A percentile compares a stretch with the other conserved stretches of the same genome.
phyloP scores from a whole-genome alignment of 139 green algal species.

The Haematococcus sp. region DNA sequence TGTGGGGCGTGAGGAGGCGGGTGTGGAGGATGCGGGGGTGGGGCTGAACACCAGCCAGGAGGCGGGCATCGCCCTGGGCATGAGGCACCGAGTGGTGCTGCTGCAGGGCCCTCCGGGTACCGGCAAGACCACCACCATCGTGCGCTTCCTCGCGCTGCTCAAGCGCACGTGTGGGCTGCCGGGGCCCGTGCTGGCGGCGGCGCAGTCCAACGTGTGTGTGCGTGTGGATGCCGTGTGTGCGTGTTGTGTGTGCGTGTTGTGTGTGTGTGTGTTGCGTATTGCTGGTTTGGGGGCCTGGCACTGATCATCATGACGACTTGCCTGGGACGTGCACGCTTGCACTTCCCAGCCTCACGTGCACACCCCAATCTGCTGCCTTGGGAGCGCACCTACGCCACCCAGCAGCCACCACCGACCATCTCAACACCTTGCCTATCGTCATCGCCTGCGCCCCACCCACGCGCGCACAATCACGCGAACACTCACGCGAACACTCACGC shows the following conservation, averaged over 20 bases:
- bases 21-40: background rate
- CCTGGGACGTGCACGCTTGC: no score
- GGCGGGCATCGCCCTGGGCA: constrained; percentile 11
- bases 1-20: background rate
- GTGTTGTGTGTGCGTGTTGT: background rate
- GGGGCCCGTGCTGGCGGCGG: constrained; percentile 22
- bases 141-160: constrained; percentile 23
- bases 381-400: no score
- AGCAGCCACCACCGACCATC: no score
- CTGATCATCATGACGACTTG: no score
- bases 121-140: constrained; percentile 41
- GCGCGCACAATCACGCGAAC: no score
- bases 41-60: constrained; percentile 25
- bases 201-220: constrained; percentile 29
- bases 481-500: no score
- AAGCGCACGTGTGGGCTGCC: constrained; percentile 12
- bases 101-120: constrained; percentile 35
- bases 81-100: constrained; percentile 23
- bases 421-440: no score
- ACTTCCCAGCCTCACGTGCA: no score
- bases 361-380: no score
- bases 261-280: no score
- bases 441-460: no score
- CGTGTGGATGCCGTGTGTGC: background rate
- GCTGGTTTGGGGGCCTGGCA: no score